phyloP scores from a whole-genome alignment of 495 filamentous ascomycete genomes.

The Amniculicola lignicola region DNA sequence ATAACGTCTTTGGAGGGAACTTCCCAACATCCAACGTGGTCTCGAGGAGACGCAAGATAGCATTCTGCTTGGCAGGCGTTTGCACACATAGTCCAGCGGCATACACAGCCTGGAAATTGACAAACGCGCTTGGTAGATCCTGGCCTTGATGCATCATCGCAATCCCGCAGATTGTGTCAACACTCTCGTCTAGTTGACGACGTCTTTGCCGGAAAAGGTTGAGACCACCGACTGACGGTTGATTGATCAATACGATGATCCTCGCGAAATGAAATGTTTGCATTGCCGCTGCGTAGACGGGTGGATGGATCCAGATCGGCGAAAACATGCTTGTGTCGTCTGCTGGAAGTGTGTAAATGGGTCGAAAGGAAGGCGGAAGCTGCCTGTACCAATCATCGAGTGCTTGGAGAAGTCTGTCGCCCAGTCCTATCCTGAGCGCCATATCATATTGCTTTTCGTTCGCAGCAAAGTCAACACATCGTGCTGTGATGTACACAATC shows the following conservation, averaged over 20 bases:
- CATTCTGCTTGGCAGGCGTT: constrained; percentile 4
- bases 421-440: constrained; percentile 12
- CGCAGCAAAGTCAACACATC: constrained; percentile 24
- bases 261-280: constrained; percentile 20
- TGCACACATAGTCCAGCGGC: constrained; percentile 21
- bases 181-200: constrained; percentile 18
- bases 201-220: constrained; percentile 11
- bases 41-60: constrained; percentile 7
- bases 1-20: constrained; percentile 14
- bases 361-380: constrained; percentile 10
- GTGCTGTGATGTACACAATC: constrained; percentile 14
- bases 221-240: constrained; percentile 13
- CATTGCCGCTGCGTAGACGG: constrained; percentile 6
- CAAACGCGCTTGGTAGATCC: constrained; percentile 12
- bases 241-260: constrained; percentile 16
- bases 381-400: constrained; percentile 13
- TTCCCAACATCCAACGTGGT: constrained; percentile 5
- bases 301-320: constrained; percentile 23
- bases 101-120: constrained; percentile 12
- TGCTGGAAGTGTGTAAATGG: constrained; percentile 6
- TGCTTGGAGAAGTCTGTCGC: constrained; percentile 15
- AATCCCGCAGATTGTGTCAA: constrained; percentile 14
- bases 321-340: neutral
- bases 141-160: constrained; percentile 13
- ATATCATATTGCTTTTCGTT: constrained; percentile 22